Base-by-base conservation (phyloP, 1,284 basidiomycete genomes). In the Phylloboletellus chloephorus region DNA sequence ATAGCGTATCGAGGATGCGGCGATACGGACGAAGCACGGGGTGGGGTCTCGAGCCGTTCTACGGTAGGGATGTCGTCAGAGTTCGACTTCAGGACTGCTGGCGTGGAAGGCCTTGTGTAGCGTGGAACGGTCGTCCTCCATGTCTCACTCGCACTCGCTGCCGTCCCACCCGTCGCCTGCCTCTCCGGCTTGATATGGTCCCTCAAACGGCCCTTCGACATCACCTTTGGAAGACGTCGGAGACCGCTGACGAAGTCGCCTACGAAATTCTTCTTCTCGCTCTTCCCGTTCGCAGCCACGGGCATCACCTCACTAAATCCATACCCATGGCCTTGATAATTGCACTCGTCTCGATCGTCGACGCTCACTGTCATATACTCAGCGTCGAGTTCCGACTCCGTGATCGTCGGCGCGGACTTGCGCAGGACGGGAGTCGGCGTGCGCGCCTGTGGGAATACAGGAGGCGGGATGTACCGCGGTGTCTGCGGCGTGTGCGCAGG, bases 361-460 rank as follows among this genome's bases (percentile, higher is more conserved):
- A 64, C 47, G 16, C 44, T 61, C 44, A 60, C 61, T 2, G 60
- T 60, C 60, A 60, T 64, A 40, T 63, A 63, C 31, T 59, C 57
- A 34, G 59, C 57, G 15, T 62, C 60, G 8, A 60, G 24, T 16
- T 60, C 58, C 5, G 58, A 61, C 25, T 64, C 58, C 17, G 58
- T 41, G n/a, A 63, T 55, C 7, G 61, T 64, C 21, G 56, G 57
- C 0, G 51, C 56, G 12, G 57, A 62, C 44, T 54, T 61, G 31
- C 53, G 60, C 22, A 57, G 19, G 15, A 59, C 46, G 8, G 57
- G 57, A 1, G 60, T 63, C 19, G 58, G 52, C 6, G 54, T 47
- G 16, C 61, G 49, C 7, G 58, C 24, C 5, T 44, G 58, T 26
- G 49, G 58, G 35, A 47, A 59, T 17, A 39, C 50, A 3, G 54